Conservation (phyloP, 164 flowering plant species). For the Kingdonia uniflora region DNA sequence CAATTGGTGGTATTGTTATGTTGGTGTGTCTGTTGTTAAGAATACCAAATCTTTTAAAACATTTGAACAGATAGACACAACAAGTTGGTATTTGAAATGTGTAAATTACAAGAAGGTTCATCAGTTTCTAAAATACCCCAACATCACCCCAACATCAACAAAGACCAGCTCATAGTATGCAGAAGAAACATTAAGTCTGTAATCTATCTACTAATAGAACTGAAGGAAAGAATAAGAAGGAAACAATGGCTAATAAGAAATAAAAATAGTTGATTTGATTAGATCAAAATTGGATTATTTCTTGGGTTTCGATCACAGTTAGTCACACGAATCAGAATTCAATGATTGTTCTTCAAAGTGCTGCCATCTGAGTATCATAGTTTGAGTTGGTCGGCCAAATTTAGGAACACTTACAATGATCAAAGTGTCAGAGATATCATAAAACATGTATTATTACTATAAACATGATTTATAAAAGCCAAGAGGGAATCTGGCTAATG, state of each 20-base stretch:
- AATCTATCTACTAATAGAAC: conserved; percentile 26
- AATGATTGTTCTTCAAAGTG: conserved; percentile 40
- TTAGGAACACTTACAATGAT: conserved; percentile 17
- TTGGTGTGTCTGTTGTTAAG: too few relatives aligned
- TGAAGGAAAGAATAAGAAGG: conserved; percentile 18
- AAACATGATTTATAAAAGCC: background rate
- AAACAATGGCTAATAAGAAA: conserved; percentile 45
- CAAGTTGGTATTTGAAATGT: too few relatives aligned
- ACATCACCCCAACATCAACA: too few relatives aligned
- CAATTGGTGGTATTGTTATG: too few relatives aligned
- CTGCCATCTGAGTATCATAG: conserved; percentile 38
- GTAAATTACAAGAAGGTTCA: too few relatives aligned
- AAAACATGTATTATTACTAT: conserved; percentile 1
- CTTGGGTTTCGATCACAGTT: conserved; percentile 32
- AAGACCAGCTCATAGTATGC: background rate
- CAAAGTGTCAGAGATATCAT: conserved; percentile 12
- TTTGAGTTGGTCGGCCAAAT: conserved; percentile 30
- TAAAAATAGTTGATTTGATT: conserved; percentile 33
- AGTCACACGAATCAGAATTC: conserved; percentile 43
- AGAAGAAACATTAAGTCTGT: conserved; percentile 28
- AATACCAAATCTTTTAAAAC: too few relatives aligned
- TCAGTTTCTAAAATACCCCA: too few relatives aligned
- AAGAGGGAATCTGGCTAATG: too few relatives aligned
- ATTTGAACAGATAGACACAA: too few relatives aligned
- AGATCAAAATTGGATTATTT: conserved; percentile 27